Evolutionary conservation across 805 yeast genomes (phyloP), one percentile per base, ranked within the genome.

Genomic region (Starmerella tilneyi): DNA sequence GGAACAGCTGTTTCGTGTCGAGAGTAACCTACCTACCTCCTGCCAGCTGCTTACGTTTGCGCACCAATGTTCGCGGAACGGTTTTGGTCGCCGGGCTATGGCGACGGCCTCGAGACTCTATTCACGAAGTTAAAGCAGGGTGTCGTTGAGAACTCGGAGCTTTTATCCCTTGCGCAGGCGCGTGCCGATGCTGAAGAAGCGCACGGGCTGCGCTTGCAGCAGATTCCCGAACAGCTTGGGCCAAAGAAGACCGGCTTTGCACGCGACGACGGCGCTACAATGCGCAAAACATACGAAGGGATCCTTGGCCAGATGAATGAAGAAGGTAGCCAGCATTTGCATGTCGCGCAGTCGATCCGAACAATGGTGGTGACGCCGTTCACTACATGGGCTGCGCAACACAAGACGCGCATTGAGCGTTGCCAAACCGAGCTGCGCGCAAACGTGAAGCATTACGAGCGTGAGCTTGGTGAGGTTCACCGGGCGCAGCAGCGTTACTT

Each of bases 381-480:
- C 56, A 61, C 74, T 9, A 72, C 73, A 54, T 85, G 94, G 94
- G 72, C 86, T 33, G 67, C 66, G 15, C 86, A 80, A 43, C 94
- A 84, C 62, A 72, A 72, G 43, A 74, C 74, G 53, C 65, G 94
- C 38, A 71, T 84, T 2, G 76, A 73, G 31, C 75, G 72, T 55
- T 75, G 83, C 15, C 79, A 78, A 44, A 67, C 70, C 46, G 67
- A 70, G 5, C 63, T 84, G 32, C 62, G 65, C 41, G 68, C 65
- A 17, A 76, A 75, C 51, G 68, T 75, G 36, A 72, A 71, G 53
- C 67, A 63, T 39, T 81, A 75, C 59, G 74, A 74, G 38, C 68
- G 63, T 43, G 70, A 68, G 50, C 59, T 61, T 12, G 61, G 63
- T 28, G 75, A 79, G 43, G 81, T 75, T 36, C 69, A 71, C 52